Evolutionary conservation across 352 stramenopile species (phyloP).

Genomic region (Phytopythium oedochilum): DNA sequence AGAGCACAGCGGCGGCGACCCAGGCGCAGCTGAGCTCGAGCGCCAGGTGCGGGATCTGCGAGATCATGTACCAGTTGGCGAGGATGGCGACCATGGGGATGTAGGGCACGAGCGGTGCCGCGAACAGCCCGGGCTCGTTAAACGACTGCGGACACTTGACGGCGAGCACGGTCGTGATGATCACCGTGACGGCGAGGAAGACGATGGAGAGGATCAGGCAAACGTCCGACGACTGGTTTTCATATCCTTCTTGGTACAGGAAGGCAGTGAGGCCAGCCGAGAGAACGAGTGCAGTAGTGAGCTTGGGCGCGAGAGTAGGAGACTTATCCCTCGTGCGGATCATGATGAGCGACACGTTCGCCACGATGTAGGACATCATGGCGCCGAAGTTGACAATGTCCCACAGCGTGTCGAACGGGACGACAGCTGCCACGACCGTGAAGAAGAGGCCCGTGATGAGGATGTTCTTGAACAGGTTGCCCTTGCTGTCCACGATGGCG

Average conservation of each 20-base stretch:
- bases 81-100: conserved; percentile 36
- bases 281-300: conserved; percentile 40
- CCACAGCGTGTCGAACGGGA: conserved; percentile 81
- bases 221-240: conserved; percentile 27
- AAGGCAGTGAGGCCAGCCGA: conserved; percentile 4
- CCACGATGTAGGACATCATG: conserved; percentile 86
- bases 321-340: conserved; percentile 62
- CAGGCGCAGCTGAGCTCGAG: conserved; percentile 29
- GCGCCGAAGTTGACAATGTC: conserved; percentile 89
- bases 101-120: conserved; percentile 37
- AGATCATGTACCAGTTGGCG: conserved; percentile 43
- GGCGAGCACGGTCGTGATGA: conserved; percentile 21
- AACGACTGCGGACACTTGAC: conserved; percentile 32
- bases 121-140: conserved; percentile 26
- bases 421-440: conserved; percentile 59
- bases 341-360: conserved; percentile 73
- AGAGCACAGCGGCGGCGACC: conserved; percentile 30
- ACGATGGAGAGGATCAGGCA: conserved; percentile 42
- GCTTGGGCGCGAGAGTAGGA: conserved; percentile 28
- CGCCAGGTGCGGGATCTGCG: conserved; percentile 34
- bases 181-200: conserved; percentile 31
- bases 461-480: conserved; percentile 78
- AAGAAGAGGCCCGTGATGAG: conserved; percentile 67
- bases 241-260: conserved; percentile 36
- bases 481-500: conserved; percentile 55